Evolutionary conservation across 495 filamentous ascomycete genomes (phyloP).

Genomic region (Aspergillus baeticus): DNA sequence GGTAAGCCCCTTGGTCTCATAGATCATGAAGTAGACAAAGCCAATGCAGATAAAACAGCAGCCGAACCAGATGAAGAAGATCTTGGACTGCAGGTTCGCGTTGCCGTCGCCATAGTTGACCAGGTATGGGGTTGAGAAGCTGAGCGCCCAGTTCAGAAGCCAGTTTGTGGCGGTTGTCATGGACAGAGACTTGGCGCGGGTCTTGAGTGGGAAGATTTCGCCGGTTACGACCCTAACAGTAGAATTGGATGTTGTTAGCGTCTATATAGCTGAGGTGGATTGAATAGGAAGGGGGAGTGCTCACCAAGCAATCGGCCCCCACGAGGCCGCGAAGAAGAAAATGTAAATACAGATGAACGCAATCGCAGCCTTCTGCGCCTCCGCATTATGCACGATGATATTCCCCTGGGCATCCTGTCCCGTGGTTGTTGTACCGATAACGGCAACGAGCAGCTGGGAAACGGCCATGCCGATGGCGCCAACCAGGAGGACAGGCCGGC

Average conservation of each 20-base stretch:
- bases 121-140: constrained; percentile 73
- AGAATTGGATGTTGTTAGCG: background rate
- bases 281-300: background rate
- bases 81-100: constrained; percentile 68
- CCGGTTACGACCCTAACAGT: constrained; percentile 63
- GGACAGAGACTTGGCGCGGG: constrained; percentile 66
- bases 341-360: constrained; percentile 76
- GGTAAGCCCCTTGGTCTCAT: constrained; percentile 43
- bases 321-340: constrained; percentile 75
- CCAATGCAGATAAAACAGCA: constrained; percentile 46
- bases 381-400: constrained; percentile 10
- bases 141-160: constrained; percentile 73
- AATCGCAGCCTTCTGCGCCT: constrained; percentile 64
- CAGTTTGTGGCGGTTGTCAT: constrained; percentile 75
- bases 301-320: constrained; percentile 70
- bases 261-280: background rate
- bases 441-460: constrained; percentile 65
- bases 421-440: constrained; percentile 59
- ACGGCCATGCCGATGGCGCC: constrained; percentile 70
- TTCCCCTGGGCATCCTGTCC: background rate
- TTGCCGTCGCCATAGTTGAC: constrained; percentile 66
- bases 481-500: constrained; percentile 65
- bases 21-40: constrained; percentile 45
- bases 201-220: constrained; percentile 68
- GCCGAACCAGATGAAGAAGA: constrained; percentile 72